Percentiles rank a stretch among this genome's conserved stretches.
phyloP scores from a whole-genome alignment of 768 basidiomycete genomes.

The Leucogyrophana mollusca region DNA sequence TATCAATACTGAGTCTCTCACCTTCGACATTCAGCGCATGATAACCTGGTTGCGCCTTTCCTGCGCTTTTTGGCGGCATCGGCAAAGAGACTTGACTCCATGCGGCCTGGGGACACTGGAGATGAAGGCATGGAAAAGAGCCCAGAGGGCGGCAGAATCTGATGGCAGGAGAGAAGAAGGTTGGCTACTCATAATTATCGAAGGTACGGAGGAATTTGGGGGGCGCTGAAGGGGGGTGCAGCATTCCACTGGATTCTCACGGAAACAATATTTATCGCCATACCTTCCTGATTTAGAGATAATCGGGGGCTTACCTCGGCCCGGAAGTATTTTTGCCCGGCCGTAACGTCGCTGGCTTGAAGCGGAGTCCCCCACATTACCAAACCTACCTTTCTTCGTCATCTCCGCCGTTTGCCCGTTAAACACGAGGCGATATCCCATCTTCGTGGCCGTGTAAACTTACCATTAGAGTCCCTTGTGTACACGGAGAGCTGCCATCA shows the following conservation, averaged over 20 bases:
- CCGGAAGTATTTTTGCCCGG: conserved; percentile 2
- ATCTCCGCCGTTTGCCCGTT: too few relatives aligned
- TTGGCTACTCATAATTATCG: conserved; percentile 14
- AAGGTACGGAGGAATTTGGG: conserved; percentile 6
- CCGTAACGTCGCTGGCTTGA: too few relatives aligned
- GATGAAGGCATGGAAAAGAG: conserved; percentile 6
- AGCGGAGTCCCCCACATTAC: conserved; percentile 2
- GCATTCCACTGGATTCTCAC: neutral
- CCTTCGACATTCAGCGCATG: conserved; percentile 82
- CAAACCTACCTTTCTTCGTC: neutral
- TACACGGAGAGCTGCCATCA: too few relatives aligned
- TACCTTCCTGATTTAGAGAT: conserved; percentile 10
- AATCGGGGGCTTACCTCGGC: conserved; percentile 14
- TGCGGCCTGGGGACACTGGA: conserved; percentile 2
- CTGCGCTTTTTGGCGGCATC: conserved; percentile 54
- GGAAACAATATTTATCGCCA: neutral
- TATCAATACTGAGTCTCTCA: conserved; percentile 21
- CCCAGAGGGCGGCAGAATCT: conserved; percentile 30
- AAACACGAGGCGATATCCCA: too few relatives aligned
- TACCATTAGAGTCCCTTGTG: too few relatives aligned
- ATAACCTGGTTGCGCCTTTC: conserved; percentile 73
- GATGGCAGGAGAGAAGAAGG: conserved; percentile 30
- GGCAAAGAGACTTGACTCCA: conserved; percentile 25
- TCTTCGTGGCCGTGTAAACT: too few relatives aligned
- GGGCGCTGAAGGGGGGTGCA: too few relatives aligned